phyloP scores from a whole-genome alignment of 2,329 filamentous ascomycete genomes.

The Amphichorda felina region DNA sequence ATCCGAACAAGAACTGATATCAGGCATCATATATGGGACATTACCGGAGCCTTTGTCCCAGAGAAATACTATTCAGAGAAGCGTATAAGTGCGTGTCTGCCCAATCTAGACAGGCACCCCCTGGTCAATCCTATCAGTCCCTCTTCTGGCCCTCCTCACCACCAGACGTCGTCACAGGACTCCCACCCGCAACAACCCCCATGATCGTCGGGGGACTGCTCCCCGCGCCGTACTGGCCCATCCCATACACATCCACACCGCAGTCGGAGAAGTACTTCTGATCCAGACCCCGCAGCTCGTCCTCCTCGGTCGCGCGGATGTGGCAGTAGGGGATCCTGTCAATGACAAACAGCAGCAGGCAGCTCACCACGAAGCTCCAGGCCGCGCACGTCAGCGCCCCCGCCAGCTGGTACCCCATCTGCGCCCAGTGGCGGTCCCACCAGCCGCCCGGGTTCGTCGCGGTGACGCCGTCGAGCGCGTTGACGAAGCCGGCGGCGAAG shows the following conservation, averaged over 20 bases:
- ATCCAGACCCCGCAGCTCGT: constrained; percentile 38
- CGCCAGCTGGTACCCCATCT: constrained; percentile 43
- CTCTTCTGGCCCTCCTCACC: neutral
- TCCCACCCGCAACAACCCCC: too few species aligned
- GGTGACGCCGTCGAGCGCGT: constrained; percentile 36
- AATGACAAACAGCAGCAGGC: constrained; percentile 37
- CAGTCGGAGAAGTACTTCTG: constrained; percentile 10
- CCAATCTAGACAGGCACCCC: too few species aligned
- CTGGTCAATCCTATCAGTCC: too few species aligned
- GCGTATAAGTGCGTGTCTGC: too few species aligned
- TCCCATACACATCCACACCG: constrained; percentile 4
- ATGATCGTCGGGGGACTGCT: too few species aligned
- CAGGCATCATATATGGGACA: too few species aligned
- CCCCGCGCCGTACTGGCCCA: constrained; percentile 6
- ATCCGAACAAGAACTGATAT: too few species aligned
- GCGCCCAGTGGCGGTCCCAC: constrained; percentile 35
- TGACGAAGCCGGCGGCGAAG: constrained; percentile 37
- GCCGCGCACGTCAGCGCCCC: constrained; percentile 37
- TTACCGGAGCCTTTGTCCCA: too few species aligned
- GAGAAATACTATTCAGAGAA: too few species aligned
- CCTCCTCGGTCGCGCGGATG: constrained; percentile 38
- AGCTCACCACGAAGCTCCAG: constrained; percentile 39
- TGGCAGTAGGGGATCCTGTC: constrained; percentile 43
- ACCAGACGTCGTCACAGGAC: neutral
- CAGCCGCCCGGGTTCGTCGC: constrained; percentile 30